Percentiles rank a stretch among this genome's conserved stretches.
phyloP scores from a whole-genome alignment of 345 rosid genomes.

The Acer saccharum region DNA sequence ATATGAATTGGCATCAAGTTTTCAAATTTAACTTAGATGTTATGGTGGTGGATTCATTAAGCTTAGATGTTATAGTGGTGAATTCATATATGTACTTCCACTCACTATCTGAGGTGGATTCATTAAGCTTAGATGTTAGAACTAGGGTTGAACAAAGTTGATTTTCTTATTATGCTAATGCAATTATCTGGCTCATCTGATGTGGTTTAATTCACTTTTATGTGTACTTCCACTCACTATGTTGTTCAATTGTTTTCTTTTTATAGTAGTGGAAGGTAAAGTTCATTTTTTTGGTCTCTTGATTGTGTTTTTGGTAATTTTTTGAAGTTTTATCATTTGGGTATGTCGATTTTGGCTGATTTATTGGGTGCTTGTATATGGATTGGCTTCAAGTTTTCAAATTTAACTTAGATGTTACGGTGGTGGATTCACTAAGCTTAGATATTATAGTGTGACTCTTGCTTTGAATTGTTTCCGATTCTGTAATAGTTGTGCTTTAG shows the following conservation, averaged over 20 bases:
- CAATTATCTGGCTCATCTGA: no score
- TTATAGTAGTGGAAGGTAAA: conserved; percentile 4
- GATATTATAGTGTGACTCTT: background rate
- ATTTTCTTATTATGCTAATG: no score
- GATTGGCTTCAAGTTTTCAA: background rate
- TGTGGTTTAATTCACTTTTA: no score
- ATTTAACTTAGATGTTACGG: background rate
- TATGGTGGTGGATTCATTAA: background rate
- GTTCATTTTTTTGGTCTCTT: background rate
- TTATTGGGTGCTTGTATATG: background rate
- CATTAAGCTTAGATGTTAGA: background rate
- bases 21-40: background rate
- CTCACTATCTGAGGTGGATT: no score
- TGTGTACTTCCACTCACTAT: no score
- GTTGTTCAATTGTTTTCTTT: no score
- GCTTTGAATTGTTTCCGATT: background rate
- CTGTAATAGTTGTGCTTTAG: background rate
- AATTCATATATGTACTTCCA: no score
- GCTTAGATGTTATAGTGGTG: no score
- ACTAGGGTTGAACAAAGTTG: no score
- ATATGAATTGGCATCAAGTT: background rate
- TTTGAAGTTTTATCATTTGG: background rate
- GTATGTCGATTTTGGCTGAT: conserved; percentile 3
- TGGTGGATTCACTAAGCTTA: background rate
- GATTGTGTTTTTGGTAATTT: background rate